Base-by-base conservation (phyloP, 768 basidiomycete genomes). In the Mycena polygramma region DNA sequence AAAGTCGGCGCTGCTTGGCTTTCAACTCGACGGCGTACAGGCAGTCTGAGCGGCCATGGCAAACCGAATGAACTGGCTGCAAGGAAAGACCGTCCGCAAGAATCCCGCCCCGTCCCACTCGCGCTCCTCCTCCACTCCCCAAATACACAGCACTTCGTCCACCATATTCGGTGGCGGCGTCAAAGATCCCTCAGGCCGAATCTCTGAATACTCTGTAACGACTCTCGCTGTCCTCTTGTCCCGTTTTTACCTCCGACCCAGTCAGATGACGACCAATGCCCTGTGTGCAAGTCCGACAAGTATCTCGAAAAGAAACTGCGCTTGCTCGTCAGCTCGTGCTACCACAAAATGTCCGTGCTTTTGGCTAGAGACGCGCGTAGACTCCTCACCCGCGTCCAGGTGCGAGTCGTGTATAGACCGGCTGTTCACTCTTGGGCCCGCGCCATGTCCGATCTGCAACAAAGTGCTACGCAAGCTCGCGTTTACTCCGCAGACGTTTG, bases 341-440 rank as follows among this genome's bases (percentile, higher is more conserved):
- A 98, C 81, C 98, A 99, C 82, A 98, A 98, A 87, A 97, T 99
- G 98, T 96, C 73, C 70, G 85, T 80, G 41, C 54, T 66, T 59
- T 53, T 52, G 19, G 39, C 48, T 57, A 22, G 35, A 30, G 30
- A 37, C 43, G 55, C 46, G 30, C 52, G 30, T 20, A 19, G 10
- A 4, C 46, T 6, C 8, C 26, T 61, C 37, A 51, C 17, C 45
- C 11, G 24, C 36, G 19, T n/a, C n/a, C 35, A 97, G 96, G 95
- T 99, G 98, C 83, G 97, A 99, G 84, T 95, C 95, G 1, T 99
- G 98, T 80, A 98, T 99, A 76, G 98, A 99, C 80, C 90, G 97
- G 10, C 80, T 98, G 48, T 99, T 97, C 81, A 97, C 96, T 1
- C 88, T 98, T 6, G 97, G 97, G 2, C 97, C 98, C 2, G 96